phyloP scores from a whole-genome alignment of 345 rosid species.

The Cochlearia excelsa region DNA sequence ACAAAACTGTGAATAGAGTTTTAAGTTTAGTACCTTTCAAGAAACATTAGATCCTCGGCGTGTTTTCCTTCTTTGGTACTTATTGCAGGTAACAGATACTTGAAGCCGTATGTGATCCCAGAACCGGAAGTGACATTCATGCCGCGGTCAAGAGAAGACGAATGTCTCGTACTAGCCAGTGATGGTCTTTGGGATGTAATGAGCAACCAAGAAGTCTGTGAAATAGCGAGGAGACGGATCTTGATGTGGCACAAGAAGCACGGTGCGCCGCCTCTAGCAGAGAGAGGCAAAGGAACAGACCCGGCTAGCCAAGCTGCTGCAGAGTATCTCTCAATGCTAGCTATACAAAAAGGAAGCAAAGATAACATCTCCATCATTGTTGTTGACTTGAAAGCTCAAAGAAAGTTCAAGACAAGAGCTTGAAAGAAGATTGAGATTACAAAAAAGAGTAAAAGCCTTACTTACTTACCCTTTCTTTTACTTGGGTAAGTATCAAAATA shows the following conservation, averaged over 20 bases:
- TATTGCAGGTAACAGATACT: conserved; percentile 80
- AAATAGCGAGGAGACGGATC: conserved; percentile 77
- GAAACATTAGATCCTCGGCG: conserved; percentile 28
- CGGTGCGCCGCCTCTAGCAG: conserved; percentile 40
- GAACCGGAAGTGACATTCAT: conserved; percentile 85
- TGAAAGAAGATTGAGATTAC: conserved; percentile 32
- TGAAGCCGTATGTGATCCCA: conserved; percentile 95
- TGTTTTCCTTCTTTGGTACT: conserved; percentile 13
- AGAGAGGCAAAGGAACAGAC: conserved; percentile 55
- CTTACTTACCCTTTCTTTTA: not conserved
- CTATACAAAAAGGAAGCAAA: conserved; percentile 86
- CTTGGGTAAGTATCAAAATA: conserved; percentile 25
- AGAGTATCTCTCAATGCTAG: conserved; percentile 70
- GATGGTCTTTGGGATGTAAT: conserved; percentile 44
- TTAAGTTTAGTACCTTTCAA: conserved; percentile 2
- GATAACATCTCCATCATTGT: conserved; percentile 81
- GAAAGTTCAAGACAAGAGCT: conserved; percentile 80
- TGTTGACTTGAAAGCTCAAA: conserved; percentile 86
- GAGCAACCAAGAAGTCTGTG: conserved; percentile 89
- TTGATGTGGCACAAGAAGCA: conserved; percentile 89
- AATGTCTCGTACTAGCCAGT: conserved; percentile 83
- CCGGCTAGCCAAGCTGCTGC: conserved; percentile 95
- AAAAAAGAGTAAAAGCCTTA: not conserved
- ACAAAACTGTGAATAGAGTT: conserved; percentile 7
- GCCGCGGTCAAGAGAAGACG: conserved; percentile 86